Percentiles rank a stretch among this genome's conserved stretches.
phyloP scores from a whole-genome alignment of 495 filamentous ascomycete species.

The Patellaria atrata region DNA sequence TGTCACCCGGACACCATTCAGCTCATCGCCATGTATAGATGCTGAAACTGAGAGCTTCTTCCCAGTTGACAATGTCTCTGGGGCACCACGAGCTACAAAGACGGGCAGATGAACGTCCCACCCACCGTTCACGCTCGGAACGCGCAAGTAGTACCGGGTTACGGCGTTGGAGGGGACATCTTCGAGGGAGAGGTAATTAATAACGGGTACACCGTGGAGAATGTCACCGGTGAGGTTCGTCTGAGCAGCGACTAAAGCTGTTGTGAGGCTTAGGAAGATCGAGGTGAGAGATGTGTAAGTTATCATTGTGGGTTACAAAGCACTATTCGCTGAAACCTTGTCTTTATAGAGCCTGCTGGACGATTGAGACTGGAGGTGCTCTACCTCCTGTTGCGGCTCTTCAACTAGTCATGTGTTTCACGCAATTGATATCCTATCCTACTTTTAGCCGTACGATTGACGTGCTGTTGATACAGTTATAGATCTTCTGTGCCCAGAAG shows the following conservation, averaged over 20 bases:
- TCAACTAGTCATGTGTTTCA: no score
- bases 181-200: constrained; percentile 1
- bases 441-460: no score
- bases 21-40: constrained; percentile 8
- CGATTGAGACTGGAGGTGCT: no score
- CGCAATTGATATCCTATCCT: no score
- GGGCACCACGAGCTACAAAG: constrained; percentile 3
- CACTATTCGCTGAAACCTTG: no score
- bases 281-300: no score
- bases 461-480: no score
- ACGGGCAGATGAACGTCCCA: constrained; percentile 1
- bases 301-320: no score
- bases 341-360: no score
- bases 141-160: constrained; percentile 2
- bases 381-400: no score
- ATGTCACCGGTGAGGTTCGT: constrained; percentile 1
- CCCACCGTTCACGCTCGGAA: constrained; percentile 1
- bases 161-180: constrained; percentile 2
- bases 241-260: not conserved
- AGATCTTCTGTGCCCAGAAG: no score
- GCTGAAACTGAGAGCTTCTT: constrained; percentile 3
- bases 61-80: constrained; percentile 2
- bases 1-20: constrained; percentile 7
- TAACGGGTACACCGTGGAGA: constrained; percentile 1
- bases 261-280: no score